Evolutionary conservation across 106 monocot species (phyloP).

Genomic region (Dendrobium catenatum): DNA sequence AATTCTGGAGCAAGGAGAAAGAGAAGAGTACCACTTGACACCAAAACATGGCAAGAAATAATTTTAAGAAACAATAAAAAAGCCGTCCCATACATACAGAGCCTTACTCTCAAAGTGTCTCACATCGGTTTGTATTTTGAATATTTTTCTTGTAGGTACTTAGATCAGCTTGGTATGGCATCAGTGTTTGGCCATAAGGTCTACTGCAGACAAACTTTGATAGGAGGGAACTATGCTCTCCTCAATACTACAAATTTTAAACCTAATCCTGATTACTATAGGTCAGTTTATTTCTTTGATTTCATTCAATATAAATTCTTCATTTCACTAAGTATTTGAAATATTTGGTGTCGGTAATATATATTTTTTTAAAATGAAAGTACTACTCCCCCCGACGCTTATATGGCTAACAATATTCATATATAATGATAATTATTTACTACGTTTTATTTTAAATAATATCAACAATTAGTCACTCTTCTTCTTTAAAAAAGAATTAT

Average conservation of each 20-base stretch:
- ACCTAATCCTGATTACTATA: conserved; percentile 47
- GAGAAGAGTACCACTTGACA: conserved; percentile 41
- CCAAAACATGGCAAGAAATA: conserved; percentile 23
- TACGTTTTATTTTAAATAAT: too few relatives aligned
- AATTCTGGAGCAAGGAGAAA: conserved; percentile 1
- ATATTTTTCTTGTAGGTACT: conserved; percentile 18
- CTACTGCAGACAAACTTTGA: conserved; percentile 36
- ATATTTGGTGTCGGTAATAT: too few relatives aligned
- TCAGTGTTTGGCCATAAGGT: conserved; percentile 28
- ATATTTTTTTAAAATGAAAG: too few relatives aligned
- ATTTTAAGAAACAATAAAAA: too few relatives aligned
- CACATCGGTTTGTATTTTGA: background rate
- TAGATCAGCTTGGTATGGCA: conserved; percentile 30
- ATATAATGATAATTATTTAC: too few relatives aligned
- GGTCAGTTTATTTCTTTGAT: conserved; percentile 5
- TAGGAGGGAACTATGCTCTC: conserved; percentile 43
- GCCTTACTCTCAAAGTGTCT: too few relatives aligned
- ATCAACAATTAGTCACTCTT: too few relatives aligned
- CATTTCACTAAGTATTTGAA: too few relatives aligned
- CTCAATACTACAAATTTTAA: conserved; percentile 29
- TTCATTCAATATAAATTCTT: background rate
- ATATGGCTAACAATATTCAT: too few relatives aligned
- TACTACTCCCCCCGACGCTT: too few relatives aligned
- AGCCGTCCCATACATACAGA: too few relatives aligned
- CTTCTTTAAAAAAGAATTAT: too few relatives aligned